phyloP scores from a whole-genome alignment of 108 stramenopile species.

The Cyclotella kingstonii region DNA sequence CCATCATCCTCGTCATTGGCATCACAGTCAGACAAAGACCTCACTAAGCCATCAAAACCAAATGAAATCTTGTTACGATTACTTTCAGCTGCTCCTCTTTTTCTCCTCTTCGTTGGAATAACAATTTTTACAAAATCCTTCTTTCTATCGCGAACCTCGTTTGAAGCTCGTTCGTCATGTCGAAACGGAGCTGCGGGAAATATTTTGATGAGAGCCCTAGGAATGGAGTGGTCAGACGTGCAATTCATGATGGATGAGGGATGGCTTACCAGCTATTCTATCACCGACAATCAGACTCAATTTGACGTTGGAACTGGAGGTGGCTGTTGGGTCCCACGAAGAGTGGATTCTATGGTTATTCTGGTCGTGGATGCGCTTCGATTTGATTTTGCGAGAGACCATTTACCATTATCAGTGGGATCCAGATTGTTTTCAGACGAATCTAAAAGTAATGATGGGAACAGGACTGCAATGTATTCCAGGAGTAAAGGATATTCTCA shows the following conservation, averaged over 20 bases:
- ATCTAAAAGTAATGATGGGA: conserved; percentile 1
- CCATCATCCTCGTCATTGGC: no score
- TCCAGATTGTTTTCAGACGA: conserved; percentile 39
- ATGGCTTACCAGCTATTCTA: conserved; percentile 9
- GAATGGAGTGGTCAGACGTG: conserved; percentile 10
- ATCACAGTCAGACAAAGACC: no score
- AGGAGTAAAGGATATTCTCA: conserved; percentile 38
- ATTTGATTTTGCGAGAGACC: conserved; percentile 90
- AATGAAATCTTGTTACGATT: background rate
- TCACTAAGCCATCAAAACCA: background rate
- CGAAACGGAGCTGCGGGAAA: conserved; percentile 5
- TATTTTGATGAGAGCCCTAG: conserved; percentile 7
- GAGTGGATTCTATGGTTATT: conserved; percentile 77
- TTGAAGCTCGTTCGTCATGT: conserved; percentile 46
- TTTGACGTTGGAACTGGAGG: background rate
- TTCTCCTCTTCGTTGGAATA: conserved; percentile 35
- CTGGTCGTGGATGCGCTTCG: conserved; percentile 94
- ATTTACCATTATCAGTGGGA: conserved; percentile 72
- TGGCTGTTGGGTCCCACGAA: conserved; percentile 79
- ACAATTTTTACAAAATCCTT: conserved; percentile 55
- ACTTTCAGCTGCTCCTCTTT: background rate
- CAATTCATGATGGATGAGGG: conserved; percentile 10
- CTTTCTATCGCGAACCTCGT: conserved; percentile 67
- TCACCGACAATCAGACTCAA: background rate
- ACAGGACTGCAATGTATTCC: conserved; percentile 2